phyloP scores from a whole-genome alignment of 2,329 filamentous ascomycete species.

The Cordyceps fumosorosea region DNA sequence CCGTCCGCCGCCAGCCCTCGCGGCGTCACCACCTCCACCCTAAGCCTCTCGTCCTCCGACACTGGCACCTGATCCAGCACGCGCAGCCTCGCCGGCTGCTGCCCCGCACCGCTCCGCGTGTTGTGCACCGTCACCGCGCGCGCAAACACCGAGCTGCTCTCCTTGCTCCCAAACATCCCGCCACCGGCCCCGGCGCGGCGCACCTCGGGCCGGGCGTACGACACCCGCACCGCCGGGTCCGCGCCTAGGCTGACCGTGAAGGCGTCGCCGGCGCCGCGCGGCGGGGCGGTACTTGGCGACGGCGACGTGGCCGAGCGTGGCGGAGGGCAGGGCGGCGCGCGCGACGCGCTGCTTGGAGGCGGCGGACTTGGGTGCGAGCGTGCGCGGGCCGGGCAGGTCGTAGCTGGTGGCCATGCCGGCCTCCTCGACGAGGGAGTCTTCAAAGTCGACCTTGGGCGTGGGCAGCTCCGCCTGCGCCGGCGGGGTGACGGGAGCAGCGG shows the following conservation, averaged over 20 bases:
- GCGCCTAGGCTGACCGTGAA: constrained; percentile 49
- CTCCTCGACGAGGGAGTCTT: constrained; percentile 50
- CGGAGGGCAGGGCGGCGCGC: constrained; percentile 42
- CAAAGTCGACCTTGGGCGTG: constrained; percentile 23
- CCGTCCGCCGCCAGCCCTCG: constrained; percentile 36
- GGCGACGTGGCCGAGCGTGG: constrained; percentile 50
- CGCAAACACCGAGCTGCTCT: constrained; percentile 40
- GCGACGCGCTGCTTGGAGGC: constrained; percentile 54
- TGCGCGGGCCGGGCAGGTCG: constrained; percentile 52
- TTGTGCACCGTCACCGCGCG: constrained; percentile 42
- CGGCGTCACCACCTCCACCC: constrained; percentile 42
- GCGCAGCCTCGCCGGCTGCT: constrained; percentile 35
- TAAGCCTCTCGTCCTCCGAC: constrained; percentile 49
- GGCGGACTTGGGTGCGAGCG: constrained; percentile 43
- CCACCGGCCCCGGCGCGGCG: constrained; percentile 39
- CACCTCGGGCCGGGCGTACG: constrained; percentile 47
- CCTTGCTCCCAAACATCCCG: constrained; percentile 46
- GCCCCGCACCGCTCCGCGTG: constrained; percentile 33
- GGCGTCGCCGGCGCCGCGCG: constrained; percentile 45
- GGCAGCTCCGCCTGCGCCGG: too few species aligned
- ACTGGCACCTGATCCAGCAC: constrained; percentile 53
- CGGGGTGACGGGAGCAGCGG: too few species aligned
- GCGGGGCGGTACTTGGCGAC: constrained; percentile 54
- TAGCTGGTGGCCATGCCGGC: constrained; percentile 55
- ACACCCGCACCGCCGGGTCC: constrained; percentile 46